Evolutionary conservation across 257 asterid genomes (phyloP).

Genomic region (Hygrophila difformis): DNA sequence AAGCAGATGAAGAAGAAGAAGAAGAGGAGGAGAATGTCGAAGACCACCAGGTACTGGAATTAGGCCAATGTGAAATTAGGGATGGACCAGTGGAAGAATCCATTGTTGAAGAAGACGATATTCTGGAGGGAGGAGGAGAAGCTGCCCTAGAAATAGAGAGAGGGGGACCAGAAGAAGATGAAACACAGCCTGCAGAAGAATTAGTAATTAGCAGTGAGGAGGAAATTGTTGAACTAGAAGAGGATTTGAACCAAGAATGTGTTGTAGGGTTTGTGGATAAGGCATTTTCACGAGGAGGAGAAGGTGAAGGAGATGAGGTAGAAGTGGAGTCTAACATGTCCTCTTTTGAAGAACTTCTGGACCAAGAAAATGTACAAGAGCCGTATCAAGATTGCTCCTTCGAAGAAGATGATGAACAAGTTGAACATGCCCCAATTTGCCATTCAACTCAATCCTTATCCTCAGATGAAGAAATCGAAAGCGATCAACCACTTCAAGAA

Average conservation of each 20-base stretch:
- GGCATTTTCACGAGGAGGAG: neutral
- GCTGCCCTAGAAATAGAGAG: too few species aligned
- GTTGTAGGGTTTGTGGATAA: neutral
- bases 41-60: too few species aligned
- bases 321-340: constrained; percentile 44
- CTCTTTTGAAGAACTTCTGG: constrained; percentile 40
- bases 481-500: constrained; percentile 4
- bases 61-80: too few species aligned
- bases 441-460: constrained; percentile 28
- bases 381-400: constrained; percentile 20
- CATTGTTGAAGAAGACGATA: too few species aligned
- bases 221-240: constrained; percentile 15
- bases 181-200: constrained; percentile 4
- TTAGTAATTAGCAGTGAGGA: constrained; percentile 14
- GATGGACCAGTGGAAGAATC: too few species aligned
- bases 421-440: constrained; percentile 10
- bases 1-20: constrained; percentile 13
- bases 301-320: constrained; percentile 20
- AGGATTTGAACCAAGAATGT: too few species aligned
- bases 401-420: constrained; percentile 19
- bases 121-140: too few species aligned
- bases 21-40: constrained; percentile 4
- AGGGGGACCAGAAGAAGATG: constrained; percentile 14
- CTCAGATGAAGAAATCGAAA: constrained; percentile 19
- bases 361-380: constrained; percentile 37